Base-by-base conservation (phyloP, 495 filamentous ascomycete genomes). In the Penicillium samsonianum region DNA sequence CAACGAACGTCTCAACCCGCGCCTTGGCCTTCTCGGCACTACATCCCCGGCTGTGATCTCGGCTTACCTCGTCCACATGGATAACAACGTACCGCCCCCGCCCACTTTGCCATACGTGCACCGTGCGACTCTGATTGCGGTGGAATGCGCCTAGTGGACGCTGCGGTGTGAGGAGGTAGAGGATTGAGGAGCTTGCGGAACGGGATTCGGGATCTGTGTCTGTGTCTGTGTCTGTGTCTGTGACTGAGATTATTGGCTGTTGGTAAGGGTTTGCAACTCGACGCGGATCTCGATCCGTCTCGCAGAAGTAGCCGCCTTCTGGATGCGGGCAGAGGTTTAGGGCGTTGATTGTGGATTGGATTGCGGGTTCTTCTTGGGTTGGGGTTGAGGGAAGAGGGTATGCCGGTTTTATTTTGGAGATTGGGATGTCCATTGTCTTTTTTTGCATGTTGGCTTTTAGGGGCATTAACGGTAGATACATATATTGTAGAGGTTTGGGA, bases 251-350 rank as follows among this genome's bases (percentile, higher is more conserved):
- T 22, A 4, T 10, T n/a, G 23, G 7, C 10, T 16, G 30, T 25
- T 22, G 1, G 57, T 84, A 84, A 1, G 82, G 80, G 51, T 80
- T 79, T 4, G 81, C 76, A 23, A 85, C 64, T 14, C 67, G 73
- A 11, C 70, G 67, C 1, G 74, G 57, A 62, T 82, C 73, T 25
- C 81, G 80, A 71, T 90, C 82, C 6, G 83, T 88, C 67, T 86
- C 83, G 47, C 63, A 67, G 64, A 82, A 89, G 70, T 83, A 90
- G 43, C 85, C 87, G 30, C 86, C 86, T 73, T 87, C 84, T 53
- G 81, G 71, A 67, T 89, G 85, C 11, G 75, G 70, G 26, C 65
- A 58, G 5, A 86, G 70, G 23, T 66, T 17, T 22, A 87, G 74
- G 23, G 64, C 59, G 14, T 53, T 31, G 65, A 87, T 81, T 12